These are phyloP conservation scores for Xylariaceae sp. DNA, from an alignment of 2,329 filamentous ascomycete genomes.

Conservation along the genomic window DNA sequence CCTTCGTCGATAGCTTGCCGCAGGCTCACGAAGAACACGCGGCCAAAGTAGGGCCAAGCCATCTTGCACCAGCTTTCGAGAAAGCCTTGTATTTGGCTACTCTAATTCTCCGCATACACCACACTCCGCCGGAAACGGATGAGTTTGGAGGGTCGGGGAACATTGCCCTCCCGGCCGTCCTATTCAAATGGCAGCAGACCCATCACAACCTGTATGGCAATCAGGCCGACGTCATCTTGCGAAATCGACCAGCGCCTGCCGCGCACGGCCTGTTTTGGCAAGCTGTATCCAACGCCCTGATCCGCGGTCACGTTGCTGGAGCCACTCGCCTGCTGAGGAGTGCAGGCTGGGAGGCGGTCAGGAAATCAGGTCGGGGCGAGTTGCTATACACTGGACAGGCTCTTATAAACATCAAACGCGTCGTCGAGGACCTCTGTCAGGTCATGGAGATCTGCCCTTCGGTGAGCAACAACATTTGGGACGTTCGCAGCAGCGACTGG, in stretches of 20 bases:
- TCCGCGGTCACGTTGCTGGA: conserved; percentile 66
- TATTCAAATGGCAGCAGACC: conserved; percentile 75
- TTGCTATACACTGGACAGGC: conserved; percentile 66
- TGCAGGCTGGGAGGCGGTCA: conserved; percentile 72
- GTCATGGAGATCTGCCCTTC: conserved; percentile 69
- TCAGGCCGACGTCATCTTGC: conserved; percentile 57
- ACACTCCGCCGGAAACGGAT: conserved; percentile 44
- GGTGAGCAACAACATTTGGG: conserved; percentile 61
- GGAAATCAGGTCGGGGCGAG: conserved; percentile 57
- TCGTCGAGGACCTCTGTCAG: conserved; percentile 58
- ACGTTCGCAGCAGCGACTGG: conserved; percentile 77
- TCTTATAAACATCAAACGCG: conserved; percentile 69
- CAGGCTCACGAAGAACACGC: conserved; percentile 44
- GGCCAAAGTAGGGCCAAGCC: conserved; percentile 58
- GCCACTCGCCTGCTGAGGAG: conserved; percentile 62
- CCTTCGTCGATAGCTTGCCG: conserved; percentile 41
- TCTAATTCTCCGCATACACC: conserved; percentile 71
- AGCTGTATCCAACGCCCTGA: conserved; percentile 62
- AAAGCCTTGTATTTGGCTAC: conserved; percentile 76
- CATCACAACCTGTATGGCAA: conserved; percentile 66
- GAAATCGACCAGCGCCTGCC: conserved; percentile 63
- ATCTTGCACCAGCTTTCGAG: conserved; percentile 54
- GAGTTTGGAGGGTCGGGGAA: conserved; percentile 28
- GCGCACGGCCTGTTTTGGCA: conserved; percentile 80
- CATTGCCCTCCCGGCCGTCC: conserved; percentile 62